phyloP scores from a whole-genome alignment of 2,329 filamentous ascomycete species.

The Aspergillus hortae region DNA sequence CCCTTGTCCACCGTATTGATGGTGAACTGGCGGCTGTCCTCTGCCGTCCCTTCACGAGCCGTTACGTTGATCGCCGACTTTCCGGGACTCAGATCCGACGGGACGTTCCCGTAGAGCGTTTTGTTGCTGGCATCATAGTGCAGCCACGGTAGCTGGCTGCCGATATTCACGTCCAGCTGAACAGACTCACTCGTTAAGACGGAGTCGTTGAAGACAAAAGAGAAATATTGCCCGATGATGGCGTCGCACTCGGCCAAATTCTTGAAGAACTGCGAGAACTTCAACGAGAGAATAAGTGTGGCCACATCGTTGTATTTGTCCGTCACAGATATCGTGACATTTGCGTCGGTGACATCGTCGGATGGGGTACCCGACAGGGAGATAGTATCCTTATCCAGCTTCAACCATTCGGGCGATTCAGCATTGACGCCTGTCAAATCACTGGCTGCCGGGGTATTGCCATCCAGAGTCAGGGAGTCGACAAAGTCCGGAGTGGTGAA shows the following conservation, averaged over 20 bases:
- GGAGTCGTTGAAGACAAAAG: constrained; percentile 44
- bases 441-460: constrained; percentile 44
- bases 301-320: constrained; percentile 61
- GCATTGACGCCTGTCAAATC: constrained; percentile 54
- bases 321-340: constrained; percentile 58
- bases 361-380: constrained; percentile 63
- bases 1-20: constrained; percentile 32
- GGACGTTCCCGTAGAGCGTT: constrained; percentile 49
- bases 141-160: constrained; percentile 46
- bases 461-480: constrained; percentile 57
- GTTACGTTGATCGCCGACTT: constrained; percentile 43
- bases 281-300: constrained; percentile 52
- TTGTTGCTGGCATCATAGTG: constrained; percentile 44
- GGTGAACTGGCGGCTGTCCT: constrained; percentile 44
- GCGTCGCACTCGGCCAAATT: constrained; percentile 46
- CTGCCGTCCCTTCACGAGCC: constrained; percentile 36
- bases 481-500: constrained; percentile 54
- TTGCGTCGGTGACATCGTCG: constrained; percentile 54
- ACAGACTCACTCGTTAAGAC: constrained; percentile 41
- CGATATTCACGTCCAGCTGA: constrained; percentile 44
- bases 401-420: constrained; percentile 65
- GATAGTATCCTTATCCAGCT: constrained; percentile 60
- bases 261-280: constrained; percentile 43
- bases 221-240: constrained; percentile 49
- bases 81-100: constrained; percentile 35